Conservation (phyloP, 129 eudicot genomes). For the Centaurea solstitialis region DNA sequence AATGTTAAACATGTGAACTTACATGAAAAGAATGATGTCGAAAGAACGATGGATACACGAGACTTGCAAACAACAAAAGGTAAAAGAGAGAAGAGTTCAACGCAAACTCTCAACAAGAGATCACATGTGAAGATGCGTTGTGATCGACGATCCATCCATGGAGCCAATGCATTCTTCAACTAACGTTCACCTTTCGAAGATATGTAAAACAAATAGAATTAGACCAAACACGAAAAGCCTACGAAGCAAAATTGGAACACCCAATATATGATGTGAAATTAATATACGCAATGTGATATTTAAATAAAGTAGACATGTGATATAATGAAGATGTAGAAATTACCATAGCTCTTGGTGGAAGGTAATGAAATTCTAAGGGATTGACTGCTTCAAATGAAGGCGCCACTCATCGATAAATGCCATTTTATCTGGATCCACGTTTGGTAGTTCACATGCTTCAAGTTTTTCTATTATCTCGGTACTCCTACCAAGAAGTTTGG, state of each 20-base stretch:
- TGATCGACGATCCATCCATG: background rate
- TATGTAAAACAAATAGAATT: no score
- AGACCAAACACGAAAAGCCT: no score
- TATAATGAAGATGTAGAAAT: background rate
- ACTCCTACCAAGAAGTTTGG: background rate
- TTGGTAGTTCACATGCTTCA: background rate
- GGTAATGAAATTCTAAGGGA: background rate
- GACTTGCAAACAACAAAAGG: no score
- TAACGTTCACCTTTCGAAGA: background rate
- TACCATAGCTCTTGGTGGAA: background rate
- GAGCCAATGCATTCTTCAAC: background rate
- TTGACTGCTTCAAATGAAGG: background rate
- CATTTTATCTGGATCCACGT: constrained; percentile 1
- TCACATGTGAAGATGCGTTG: background rate
- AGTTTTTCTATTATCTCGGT: constrained; percentile 14
- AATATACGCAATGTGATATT: no score
- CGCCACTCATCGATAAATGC: constrained; percentile 36
- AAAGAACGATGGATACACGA: background rate
- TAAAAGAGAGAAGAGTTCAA: background rate
- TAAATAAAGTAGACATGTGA: no score
- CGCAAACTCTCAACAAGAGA: background rate
- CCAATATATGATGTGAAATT: no score
- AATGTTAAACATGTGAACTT: no score
- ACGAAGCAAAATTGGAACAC: no score
- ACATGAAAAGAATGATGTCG: background rate